Base-by-base conservation (phyloP, 2,329 filamentous ascomycete genomes). In the Penicillium palitans region DNA sequence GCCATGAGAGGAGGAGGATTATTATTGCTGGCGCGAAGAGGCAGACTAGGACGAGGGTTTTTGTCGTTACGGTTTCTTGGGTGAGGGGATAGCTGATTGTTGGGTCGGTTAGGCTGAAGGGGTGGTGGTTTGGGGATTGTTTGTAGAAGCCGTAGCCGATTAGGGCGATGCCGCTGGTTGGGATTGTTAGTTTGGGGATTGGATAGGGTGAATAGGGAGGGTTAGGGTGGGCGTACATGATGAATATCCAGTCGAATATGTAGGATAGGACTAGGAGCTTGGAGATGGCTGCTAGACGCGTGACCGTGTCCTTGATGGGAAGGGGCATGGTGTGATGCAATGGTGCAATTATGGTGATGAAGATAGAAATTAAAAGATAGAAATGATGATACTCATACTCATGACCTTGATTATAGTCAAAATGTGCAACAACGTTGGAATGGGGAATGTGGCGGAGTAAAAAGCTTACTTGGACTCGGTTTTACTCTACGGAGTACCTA, bases 71-170 rank as follows among this genome's bases (percentile, higher is more conserved):
- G 3, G 88, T 91, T 68, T 96, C 90, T 24, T 88, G 70, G 50
- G 84, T 84, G 66, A 84, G 87, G 0, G 93, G 92, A 66, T 89
- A 96, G 19, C 90, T 90, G 68, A 97, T 96, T 61, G 85, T 84
- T 24, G 87, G 85, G 68, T 97, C 87, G 62, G 86, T 79, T 7
- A 91, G 82, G 35, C 85, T 87, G 73, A 95, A 93, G 0, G 87
- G 87, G 37, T 87, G 82, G 66, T 86, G 85, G 68, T 87, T 90
- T 0, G 90, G 89, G 0, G 81, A 79, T 52, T 87, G 76, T 46
- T 78, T 77, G 59, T 83, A 84, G 64, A 90, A 82, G 7, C 81
- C 80, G 56, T 78, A 83, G 56, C 87, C 87, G 39, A 89, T 76
- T 15, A 79, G 81, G 27, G 82, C 85, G 24, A 86, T 83, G 19